These are phyloP conservation scores for Phytophthora gonapodyides DNA, from an alignment of 352 stramenopile genomes.

Conservation along the genomic window DNA sequence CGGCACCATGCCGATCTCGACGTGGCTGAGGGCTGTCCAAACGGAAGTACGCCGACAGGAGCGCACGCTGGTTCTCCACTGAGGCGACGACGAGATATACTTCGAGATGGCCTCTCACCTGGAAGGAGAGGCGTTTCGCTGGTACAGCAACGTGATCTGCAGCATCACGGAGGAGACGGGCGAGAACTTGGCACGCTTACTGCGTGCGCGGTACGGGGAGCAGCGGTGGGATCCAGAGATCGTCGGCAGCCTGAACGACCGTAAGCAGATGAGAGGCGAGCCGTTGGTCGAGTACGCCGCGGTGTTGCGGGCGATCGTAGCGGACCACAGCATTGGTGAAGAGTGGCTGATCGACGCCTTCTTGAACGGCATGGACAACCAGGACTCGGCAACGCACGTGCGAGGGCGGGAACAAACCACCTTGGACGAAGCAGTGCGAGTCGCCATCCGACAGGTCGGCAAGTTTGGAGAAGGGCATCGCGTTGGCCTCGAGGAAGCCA, in stretches of 20 bases:
- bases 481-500: background rate
- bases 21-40: background rate
- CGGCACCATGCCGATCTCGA: conserved; percentile 6
- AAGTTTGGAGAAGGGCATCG: conserved; percentile 5
- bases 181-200: background rate
- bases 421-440: background rate
- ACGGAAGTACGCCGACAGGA: too few species aligned
- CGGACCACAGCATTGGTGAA: background rate
- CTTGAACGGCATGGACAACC: conserved; percentile 1
- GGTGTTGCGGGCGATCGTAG: background rate
- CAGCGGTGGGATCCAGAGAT: background rate
- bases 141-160: too few species aligned
- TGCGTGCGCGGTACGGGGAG: background rate
- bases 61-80: too few species aligned
- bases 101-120: too few species aligned
- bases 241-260: background rate
- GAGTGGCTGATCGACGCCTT: conserved; percentile 7
- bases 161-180: background rate
- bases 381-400: background rate
- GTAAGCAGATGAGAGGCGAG: conserved; percentile 1
- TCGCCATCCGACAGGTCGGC: background rate
- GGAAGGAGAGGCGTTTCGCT: too few species aligned
- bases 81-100: too few species aligned
- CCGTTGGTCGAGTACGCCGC: conserved; percentile 4
- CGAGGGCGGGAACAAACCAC: background rate